Base-by-base conservation (phyloP, 768 basidiomycete genomes). In the Leccinum disarticulatum region DNA sequence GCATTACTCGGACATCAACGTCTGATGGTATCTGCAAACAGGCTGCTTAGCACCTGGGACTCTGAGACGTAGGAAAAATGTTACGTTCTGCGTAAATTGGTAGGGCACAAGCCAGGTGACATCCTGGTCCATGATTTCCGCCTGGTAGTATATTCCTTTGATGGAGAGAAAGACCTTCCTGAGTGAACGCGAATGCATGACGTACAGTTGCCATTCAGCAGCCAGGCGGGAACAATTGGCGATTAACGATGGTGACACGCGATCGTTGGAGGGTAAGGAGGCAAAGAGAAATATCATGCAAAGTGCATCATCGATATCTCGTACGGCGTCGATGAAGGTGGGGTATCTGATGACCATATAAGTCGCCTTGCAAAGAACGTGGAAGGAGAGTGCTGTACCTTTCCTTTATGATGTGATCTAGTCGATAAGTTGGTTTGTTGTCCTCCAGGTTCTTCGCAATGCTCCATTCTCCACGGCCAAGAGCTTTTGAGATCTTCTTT, bases 321-420 rank as follows among this genome's bases (percentile, higher is more conserved):
- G 87, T 25, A 98, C 76, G 36, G 97, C 95, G 70, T 98, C 94
- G 56, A 93, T 83, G 76, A 99, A 99, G 2, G 95, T 97, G 2
- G 97, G 95, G 75, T 99, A 99, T 72, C 96, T 97, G 61, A 30
- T 61, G 36, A 58, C 30, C 58, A 53, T 61, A 61, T 65, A 22
- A 71, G 47, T 52, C 10, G 17, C 13, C 19, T 11, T 28, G 41
- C 46, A 17, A 10, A 57, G 15, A 49, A 33, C 11, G n/a, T 6
- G 33, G 5, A 25, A 19, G 0, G 17, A 25, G 1, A 1, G 3
- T 38, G 3, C 71, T 82, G 62, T 64, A 96, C 95, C 97, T 81
- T 77, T 98, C 97, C 71, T 99, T 98, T 71, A 99, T 89, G 61
- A 99, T 90, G 71, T 98, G 97, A 76, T 99, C 97, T 53, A 99